Percentiles rank a stretch among this genome's conserved stretches.
Evolutionary conservation across 768 basidiomycete species (phyloP).

Genomic region (Boletus fagicola): DNA sequence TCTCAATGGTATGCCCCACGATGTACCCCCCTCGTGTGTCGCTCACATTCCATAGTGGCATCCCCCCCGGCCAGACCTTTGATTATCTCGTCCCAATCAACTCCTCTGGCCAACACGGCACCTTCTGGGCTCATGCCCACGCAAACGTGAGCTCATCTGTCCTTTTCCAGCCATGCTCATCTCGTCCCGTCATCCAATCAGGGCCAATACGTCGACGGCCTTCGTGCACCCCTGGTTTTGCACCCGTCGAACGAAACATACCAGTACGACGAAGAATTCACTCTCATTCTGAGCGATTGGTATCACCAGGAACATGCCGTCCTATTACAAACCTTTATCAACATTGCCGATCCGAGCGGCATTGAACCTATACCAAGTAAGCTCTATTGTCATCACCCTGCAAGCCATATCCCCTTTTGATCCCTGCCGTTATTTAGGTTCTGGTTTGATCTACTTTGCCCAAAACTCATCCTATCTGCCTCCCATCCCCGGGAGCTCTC

Average conservation of each 20-base stretch:
- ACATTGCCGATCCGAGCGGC: slow-evolving; percentile 72
- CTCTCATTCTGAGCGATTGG: slow-evolving; percentile 87
- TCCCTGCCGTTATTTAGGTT: slow-evolving; percentile 44
- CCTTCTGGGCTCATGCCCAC: slow-evolving; percentile 81
- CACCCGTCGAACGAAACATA: slow-evolving; percentile 66
- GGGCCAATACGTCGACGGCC: slow-evolving; percentile 92
- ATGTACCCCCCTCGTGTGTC: neutral
- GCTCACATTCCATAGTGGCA: slow-evolving; percentile 48
- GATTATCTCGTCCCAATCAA: slow-evolving; percentile 75
- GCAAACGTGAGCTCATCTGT: slow-evolving; percentile 34
- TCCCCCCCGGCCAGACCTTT: slow-evolving; percentile 68
- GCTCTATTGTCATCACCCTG: slow-evolving; percentile 5
- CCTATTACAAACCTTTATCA: slow-evolving; percentile 67
- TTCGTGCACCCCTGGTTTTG: slow-evolving; percentile 83
- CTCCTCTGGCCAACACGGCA: slow-evolving; percentile 69
- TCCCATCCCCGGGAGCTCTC: slow-evolving; percentile 50
- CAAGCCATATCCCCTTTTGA: neutral
- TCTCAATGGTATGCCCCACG: slow-evolving; percentile 66
- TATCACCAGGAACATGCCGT: slow-evolving; percentile 75
- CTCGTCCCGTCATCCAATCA: slow-evolving; percentile 22
- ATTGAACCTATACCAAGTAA: slow-evolving; percentile 86
- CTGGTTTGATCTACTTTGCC: slow-evolving; percentile 80
- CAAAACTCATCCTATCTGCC: slow-evolving; percentile 71
- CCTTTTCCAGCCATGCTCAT: neutral
- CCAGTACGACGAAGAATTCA: slow-evolving; percentile 87